phyloP scores from a whole-genome alignment of 2,329 filamentous ascomycete species.

The Albophoma yamanashiensis region DNA sequence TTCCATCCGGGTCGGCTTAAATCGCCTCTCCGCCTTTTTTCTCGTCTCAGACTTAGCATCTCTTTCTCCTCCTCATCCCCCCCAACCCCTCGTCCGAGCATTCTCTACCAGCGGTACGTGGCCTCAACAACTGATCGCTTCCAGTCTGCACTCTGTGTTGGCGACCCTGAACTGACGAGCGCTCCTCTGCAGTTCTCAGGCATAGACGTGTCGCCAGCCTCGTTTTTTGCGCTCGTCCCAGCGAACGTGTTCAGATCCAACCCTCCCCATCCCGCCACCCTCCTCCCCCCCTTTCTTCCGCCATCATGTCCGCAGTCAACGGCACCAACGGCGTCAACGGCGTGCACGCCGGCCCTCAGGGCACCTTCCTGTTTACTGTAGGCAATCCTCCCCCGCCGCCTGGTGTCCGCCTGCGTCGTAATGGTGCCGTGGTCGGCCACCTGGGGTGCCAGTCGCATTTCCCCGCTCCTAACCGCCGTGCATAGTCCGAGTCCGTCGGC shows the following conservation, averaged over 20 bases:
- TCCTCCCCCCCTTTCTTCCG: conserved; percentile 6
- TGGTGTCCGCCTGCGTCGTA: neutral
- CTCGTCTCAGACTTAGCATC: conserved; percentile 1
- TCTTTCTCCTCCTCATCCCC: neutral
- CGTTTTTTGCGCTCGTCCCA: neutral
- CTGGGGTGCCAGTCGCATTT: neutral
- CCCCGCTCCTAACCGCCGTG: conserved; percentile 12
- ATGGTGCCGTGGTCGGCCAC: neutral
- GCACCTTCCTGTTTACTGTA: conserved; percentile 78
- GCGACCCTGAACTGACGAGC: neutral
- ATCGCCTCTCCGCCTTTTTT: conserved; percentile 5
- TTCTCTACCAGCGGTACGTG: neutral
- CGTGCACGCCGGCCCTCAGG: conserved; percentile 27
- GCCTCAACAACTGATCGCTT: neutral
- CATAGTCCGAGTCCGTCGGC: conserved; percentile 73
- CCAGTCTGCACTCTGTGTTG: neutral
- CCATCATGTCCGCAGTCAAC: conserved; percentile 48
- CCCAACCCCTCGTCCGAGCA: neutral
- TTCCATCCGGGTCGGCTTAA: conserved; percentile 4
- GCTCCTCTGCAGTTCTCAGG: neutral
- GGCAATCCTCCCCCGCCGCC: conserved; percentile 10
- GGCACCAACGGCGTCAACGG: conserved; percentile 33
- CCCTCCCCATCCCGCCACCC: conserved; percentile 10
- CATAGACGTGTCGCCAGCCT: neutral
- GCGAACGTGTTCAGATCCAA: neutral